These are phyloP conservation scores for Ophiostoma sp. DNA, from an alignment of 2,329 filamentous ascomycete genomes.

Conservation along the genomic window DNA sequence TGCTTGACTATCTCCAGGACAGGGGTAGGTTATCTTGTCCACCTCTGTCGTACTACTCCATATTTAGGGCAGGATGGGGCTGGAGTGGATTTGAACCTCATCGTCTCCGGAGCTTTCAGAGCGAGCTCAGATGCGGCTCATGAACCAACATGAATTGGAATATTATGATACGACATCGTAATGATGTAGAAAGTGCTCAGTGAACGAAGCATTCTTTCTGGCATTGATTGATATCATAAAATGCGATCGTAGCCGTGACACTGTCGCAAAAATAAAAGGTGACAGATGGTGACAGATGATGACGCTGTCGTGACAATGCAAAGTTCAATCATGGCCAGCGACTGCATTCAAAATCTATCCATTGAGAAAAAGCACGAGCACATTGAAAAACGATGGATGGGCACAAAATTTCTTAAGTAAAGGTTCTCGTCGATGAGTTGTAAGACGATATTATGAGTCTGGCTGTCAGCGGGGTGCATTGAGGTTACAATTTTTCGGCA, in stretches of 20 bases:
- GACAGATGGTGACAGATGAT: neutral
- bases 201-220: neutral
- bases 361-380: neutral
- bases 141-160: neutral
- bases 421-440: too few species aligned
- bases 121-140: neutral
- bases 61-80: neutral
- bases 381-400: too few species aligned
- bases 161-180: neutral
- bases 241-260: neutral
- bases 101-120: neutral
- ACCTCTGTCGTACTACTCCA: neutral
- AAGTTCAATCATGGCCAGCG: neutral
- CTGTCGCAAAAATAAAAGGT: neutral
- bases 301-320: neutral
- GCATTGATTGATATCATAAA: neutral
- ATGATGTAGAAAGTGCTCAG: neutral
- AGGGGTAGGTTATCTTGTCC: neutral
- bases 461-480: neutral
- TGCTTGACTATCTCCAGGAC: neutral
- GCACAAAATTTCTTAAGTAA: too few species aligned
- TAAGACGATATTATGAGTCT: too few species aligned
- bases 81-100: neutral
- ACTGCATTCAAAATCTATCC: neutral
- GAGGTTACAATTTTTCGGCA: neutral